Evolutionary conservation across 2,329 filamentous ascomycete species (phyloP).

Genomic region (Sphaerostilbella broomeana): DNA sequence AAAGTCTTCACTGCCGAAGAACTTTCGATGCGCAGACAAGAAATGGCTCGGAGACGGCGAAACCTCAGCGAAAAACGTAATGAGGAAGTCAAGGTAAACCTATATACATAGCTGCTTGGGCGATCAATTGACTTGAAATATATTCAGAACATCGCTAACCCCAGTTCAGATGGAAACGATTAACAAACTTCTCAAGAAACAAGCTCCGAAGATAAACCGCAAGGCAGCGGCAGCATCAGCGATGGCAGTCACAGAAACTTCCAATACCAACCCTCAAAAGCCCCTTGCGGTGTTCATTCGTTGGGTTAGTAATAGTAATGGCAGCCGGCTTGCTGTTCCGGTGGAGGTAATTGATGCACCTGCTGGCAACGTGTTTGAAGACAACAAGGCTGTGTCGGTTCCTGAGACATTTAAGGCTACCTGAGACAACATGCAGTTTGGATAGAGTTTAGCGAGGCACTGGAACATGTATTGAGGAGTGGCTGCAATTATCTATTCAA

Average conservation of each 20-base stretch:
- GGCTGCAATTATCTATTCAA: too few species aligned
- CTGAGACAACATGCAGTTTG: too few species aligned
- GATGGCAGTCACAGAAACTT: constrained; percentile 40
- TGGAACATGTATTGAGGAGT: too few species aligned
- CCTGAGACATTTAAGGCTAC: too few species aligned
- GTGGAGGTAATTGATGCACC: constrained; percentile 61
- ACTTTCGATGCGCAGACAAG: constrained; percentile 53
- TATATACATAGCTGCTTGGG: background rate
- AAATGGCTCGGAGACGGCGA: constrained; percentile 55
- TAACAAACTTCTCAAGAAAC: constrained; percentile 82
- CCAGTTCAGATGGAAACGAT: constrained; percentile 71
- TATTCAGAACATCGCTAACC: constrained; percentile 7
- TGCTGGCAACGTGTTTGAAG: constrained; percentile 51
- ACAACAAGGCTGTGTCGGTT: constrained; percentile 19
- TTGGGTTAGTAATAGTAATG: constrained; percentile 63
- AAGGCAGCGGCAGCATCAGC: constrained; percentile 40
- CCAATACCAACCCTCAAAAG: constrained; percentile 41
- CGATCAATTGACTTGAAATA: background rate
- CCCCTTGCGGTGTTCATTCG: constrained; percentile 58
- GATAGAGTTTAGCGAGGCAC: too few species aligned
- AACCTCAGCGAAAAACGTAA: constrained; percentile 60
- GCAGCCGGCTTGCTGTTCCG: constrained; percentile 58
- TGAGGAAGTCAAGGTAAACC: constrained; percentile 55
- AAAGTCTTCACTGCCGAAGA: constrained; percentile 57
- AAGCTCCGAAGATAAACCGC: constrained; percentile 66